Percentiles rank a stretch among this genome's conserved stretches.
Evolutionary conservation across 73 alveolate species (phyloP).

Genomic region (Paramecium octaurelia): DNA sequence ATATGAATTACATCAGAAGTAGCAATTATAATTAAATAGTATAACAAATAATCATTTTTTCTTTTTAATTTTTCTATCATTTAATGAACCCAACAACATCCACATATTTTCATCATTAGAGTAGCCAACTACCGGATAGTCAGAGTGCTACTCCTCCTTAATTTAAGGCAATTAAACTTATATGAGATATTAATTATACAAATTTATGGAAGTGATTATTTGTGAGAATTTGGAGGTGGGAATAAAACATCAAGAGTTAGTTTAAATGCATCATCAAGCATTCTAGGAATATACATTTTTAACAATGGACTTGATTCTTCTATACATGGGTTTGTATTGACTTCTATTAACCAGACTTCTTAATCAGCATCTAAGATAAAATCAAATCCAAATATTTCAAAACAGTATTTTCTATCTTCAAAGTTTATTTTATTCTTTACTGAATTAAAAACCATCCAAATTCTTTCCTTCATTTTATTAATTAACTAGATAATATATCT

Average conservation of each 20-base stretch:
- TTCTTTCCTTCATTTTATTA: slow-evolving; percentile 62
- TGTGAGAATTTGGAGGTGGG: slow-evolving; percentile 72
- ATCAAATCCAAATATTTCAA: slow-evolving; percentile 85
- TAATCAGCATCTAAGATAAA: slow-evolving; percentile 71
- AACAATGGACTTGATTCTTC: slow-evolving; percentile 70
- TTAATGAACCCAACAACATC: slow-evolving; percentile 47
- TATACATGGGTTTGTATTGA: slow-evolving; percentile 80
- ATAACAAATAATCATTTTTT: not conserved
- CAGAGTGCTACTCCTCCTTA: not conserved
- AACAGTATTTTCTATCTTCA: slow-evolving; percentile 66
- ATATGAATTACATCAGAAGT: not conserved
- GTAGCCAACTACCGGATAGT: slow-evolving; percentile 61
- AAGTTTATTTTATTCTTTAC: slow-evolving; percentile 64
- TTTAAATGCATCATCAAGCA: slow-evolving; percentile 76
- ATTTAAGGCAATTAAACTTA: not conserved
- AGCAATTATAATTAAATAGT: not conserved
- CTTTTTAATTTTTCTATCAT: not conserved
- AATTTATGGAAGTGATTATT: slow-evolving; percentile 47
- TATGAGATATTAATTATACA: not conserved
- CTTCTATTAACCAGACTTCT: slow-evolving; percentile 76
- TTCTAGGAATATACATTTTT: slow-evolving; percentile 61
- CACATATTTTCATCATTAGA: slow-evolving; percentile 68
- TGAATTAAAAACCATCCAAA: slow-evolving; percentile 44
- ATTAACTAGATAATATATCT: not conserved
- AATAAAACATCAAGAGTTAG: slow-evolving; percentile 71